phyloP scores from a whole-genome alignment of 2,329 filamentous ascomycete genomes.

The Chaetomium sp. region DNA sequence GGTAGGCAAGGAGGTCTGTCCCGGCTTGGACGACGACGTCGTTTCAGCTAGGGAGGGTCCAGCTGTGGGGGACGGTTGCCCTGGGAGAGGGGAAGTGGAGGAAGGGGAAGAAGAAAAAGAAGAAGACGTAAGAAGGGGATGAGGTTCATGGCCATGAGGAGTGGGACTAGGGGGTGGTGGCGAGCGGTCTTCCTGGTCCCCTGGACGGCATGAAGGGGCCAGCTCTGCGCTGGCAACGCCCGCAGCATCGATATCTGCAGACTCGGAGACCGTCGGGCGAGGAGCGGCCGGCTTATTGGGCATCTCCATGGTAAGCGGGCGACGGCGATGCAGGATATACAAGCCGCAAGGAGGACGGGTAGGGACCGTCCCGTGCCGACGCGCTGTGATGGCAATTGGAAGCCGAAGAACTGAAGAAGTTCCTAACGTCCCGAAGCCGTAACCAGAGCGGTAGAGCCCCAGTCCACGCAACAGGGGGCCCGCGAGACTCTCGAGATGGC shows the following conservation, averaged over 20 bases:
- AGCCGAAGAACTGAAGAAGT: not conserved
- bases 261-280: slow-evolving; percentile 12
- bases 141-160: not conserved
- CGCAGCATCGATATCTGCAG: slow-evolving; percentile 11
- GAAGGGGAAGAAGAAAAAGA: slow-evolving; percentile 12
- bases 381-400: slow-evolving; percentile 17
- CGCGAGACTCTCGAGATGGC: too few relatives aligned
- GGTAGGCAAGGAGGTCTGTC: slow-evolving; percentile 37
- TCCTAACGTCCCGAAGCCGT: too few relatives aligned
- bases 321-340: slow-evolving; percentile 14
- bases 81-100: too few relatives aligned
- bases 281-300: slow-evolving; percentile 19
- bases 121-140: slow-evolving; percentile 9
- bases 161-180: slow-evolving; percentile 4
- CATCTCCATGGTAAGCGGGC: slow-evolving; percentile 19
- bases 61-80: slow-evolving; percentile 17
- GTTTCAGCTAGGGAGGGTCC: slow-evolving; percentile 6
- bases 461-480: too few relatives aligned
- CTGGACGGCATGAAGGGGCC: slow-evolving; percentile 4
- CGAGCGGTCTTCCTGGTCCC: slow-evolving; percentile 1
- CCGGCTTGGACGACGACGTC: slow-evolving; percentile 16
- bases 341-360: slow-evolving; percentile 8
- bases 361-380: slow-evolving; percentile 22
- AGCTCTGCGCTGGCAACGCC: slow-evolving; percentile 13
- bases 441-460: too few relatives aligned